Percentiles rank a stretch among this genome's conserved stretches.
phyloP scores from a whole-genome alignment of 2,329 filamentous ascomycete species.

The Talaromyces atroroseus region DNA sequence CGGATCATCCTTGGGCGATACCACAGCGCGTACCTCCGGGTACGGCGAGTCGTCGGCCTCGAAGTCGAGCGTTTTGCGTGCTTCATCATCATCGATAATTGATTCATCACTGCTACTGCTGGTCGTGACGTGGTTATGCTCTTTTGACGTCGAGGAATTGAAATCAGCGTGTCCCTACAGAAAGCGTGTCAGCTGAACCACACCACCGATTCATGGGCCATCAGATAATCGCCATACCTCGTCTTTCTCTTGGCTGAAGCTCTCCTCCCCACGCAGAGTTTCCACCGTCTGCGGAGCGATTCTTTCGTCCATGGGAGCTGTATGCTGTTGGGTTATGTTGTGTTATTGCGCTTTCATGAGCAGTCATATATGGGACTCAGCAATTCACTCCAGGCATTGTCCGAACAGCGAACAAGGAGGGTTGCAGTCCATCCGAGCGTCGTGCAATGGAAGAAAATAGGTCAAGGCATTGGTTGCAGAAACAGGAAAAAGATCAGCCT shows the following conservation, averaged over 20 bases:
- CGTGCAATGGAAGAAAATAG: too few relatives aligned
- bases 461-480: too few relatives aligned
- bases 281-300: not conserved
- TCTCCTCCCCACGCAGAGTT: not conserved
- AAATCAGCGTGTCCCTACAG: not conserved
- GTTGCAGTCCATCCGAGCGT: too few relatives aligned
- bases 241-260: not conserved
- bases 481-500: too few relatives aligned
- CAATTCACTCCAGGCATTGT: too few relatives aligned
- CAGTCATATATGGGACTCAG: not conserved
- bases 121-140: not conserved
- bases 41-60: slow-evolving; percentile 35
- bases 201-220: not conserved
- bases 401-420: too few relatives aligned
- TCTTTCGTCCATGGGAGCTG: slow-evolving; percentile 8
- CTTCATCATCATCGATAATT: slow-evolving; percentile 29
- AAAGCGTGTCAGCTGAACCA: not conserved
- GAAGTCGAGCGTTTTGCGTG: slow-evolving; percentile 28
- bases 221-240: not conserved
- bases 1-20: slow-evolving; percentile 28
- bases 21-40: slow-evolving; percentile 34
- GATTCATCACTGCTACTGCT: slow-evolving; percentile 14
- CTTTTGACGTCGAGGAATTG: not conserved
- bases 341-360: not conserved
- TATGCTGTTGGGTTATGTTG: too few relatives aligned